Conservation (phyloP, 78 protist genomes). For the Mastigamoeba balamuthi region DNA sequence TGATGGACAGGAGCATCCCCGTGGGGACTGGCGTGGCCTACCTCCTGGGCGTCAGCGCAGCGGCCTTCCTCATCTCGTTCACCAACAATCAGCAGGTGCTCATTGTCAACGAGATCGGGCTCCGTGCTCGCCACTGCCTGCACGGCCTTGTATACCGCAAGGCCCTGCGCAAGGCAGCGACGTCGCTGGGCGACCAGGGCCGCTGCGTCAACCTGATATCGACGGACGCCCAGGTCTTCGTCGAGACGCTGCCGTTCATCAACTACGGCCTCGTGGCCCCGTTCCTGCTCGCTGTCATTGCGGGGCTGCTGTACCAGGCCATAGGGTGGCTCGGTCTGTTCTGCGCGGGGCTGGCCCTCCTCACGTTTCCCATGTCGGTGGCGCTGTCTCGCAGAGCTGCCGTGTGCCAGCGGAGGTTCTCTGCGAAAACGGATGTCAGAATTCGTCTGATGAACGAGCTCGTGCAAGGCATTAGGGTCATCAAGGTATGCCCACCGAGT, state of each 20-base stretch:
- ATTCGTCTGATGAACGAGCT: no score
- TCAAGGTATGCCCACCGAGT: no score
- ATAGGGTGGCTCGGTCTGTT: no score
- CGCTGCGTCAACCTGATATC: slow-evolving; percentile 70
- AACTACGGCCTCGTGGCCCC: no score
- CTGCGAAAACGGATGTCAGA: no score
- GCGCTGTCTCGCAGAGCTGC: no score
- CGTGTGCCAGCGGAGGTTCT: no score
- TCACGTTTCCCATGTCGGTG: no score
- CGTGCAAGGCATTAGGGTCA: no score
- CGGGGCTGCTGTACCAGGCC: no score
- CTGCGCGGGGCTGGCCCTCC: no score
- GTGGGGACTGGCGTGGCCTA: background rate
- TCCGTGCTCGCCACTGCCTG: slow-evolving; percentile 29
- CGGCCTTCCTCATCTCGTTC: slow-evolving; percentile 10
- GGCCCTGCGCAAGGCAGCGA: slow-evolving; percentile 9
- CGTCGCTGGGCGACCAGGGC: slow-evolving; percentile 38
- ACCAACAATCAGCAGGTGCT: slow-evolving; percentile 32
- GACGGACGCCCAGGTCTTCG: slow-evolving; percentile 62
- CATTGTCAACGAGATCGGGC: slow-evolving; percentile 31
- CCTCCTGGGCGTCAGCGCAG: slow-evolving; percentile 11
- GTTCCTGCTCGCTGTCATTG: no score
- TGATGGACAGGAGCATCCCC: slow-evolving; percentile 11
- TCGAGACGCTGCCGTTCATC: slow-evolving; percentile 48
- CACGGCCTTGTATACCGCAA: slow-evolving; percentile 27